Evolutionary conservation across 768 basidiomycete genomes (phyloP), one percentile per base, ranked within the genome.

Genomic region (Calocybe gangraenosa): DNA sequence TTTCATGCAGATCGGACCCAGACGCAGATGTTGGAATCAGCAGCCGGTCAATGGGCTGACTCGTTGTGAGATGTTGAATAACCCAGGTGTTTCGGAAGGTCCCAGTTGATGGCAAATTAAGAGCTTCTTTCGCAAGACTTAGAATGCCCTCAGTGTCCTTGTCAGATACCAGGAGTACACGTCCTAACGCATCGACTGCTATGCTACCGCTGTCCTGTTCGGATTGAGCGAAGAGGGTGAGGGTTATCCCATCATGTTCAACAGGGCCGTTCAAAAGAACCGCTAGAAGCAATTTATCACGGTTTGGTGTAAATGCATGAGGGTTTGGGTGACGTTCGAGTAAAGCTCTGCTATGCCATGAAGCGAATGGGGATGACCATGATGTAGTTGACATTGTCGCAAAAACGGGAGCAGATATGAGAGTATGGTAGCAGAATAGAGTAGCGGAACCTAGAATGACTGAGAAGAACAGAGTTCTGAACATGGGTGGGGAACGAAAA

Each of bases 81-180:
- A 61, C 48, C 67, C 70, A 70, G 8, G 59, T 64, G 44, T 69
- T 69, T 28, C 65, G 55, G 48, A 65, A 68, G 8, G 14, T 44
- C 0, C 51, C 60, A 1, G 67, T 58, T 4, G 38, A 17, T 1
- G 67, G 65, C 8, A 70, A 52, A 8, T 37, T 47, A 13, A 49
- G 33, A 11, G 55, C 51, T 8, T 54, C 33, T 10, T 49, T 42
- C 1, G 62, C 59, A 20, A 68, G 54, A 2, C 40, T 42, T 1
- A 63, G 31, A 17, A 71, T 52, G 14, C 59, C 62, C 2, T 42
- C 15, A 30, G 59, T 58, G 44, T 69, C 66, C 21, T 48, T 43
- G 7, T 61, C 45, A 9, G 47, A 22, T 17, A 68, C 49, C 31
- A 55, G 15, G 2, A 62, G 49, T 1, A 65, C 60, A 23, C 56